Percentiles rank a stretch among this genome's conserved stretches.
These are phyloP conservation scores for Pseudocohnilembus persalinus DNA, from an alignment of 169 alveolate genomes.

Conservation along the genomic window DNA sequence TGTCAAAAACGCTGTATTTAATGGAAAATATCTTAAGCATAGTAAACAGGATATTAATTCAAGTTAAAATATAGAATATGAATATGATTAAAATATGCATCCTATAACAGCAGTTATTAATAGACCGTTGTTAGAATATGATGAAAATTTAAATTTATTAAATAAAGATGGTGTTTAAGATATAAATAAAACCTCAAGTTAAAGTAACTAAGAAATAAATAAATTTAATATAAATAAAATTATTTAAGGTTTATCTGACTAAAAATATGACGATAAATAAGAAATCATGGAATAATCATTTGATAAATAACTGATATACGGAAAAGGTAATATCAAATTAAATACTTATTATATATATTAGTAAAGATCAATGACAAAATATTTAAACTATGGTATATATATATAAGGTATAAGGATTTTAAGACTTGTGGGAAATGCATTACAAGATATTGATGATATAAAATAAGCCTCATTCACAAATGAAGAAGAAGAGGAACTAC, in stretches of 20 bases:
- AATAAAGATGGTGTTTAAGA: not conserved
- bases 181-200: not conserved
- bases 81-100: too few relatives aligned
- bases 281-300: too few relatives aligned
- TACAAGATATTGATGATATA: not conserved
- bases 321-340: too few relatives aligned
- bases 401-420: not conserved
- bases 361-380: not conserved
- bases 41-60: too few relatives aligned
- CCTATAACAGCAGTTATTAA: not conserved
- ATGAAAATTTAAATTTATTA: not conserved
- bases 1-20: not conserved
- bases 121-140: not conserved
- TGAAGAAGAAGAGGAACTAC: not conserved
- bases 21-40: not conserved
- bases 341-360: too few relatives aligned
- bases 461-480: not conserved
- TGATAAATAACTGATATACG: too few relatives aligned
- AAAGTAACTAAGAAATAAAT: not conserved
- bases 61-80: too few relatives aligned
- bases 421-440: not conserved
- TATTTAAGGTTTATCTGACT: too few relatives aligned
- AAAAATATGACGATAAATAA: too few relatives aligned
- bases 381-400: not conserved
- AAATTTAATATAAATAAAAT: too few relatives aligned